Conservation (phyloP, 495 filamentous ascomycete genomes). For the Geopyxis carbonaria region DNA sequence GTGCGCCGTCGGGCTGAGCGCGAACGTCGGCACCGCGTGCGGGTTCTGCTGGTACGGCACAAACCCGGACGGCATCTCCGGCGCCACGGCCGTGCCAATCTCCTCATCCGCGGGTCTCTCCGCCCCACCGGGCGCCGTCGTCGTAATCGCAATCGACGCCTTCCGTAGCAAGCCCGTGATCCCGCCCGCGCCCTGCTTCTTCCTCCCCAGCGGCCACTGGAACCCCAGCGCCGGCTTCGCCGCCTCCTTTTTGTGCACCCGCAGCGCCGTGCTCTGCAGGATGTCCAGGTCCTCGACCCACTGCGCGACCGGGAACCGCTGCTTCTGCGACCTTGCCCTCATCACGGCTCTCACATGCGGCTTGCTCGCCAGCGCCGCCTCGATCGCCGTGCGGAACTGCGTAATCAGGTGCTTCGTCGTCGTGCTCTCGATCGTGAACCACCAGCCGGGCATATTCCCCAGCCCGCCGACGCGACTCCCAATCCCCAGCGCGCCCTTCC, state of each 20-base stretch:
- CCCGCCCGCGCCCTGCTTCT: background rate
- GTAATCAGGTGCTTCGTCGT: conserved; percentile 51
- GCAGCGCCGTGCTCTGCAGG: conserved; percentile 36
- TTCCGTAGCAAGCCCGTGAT: no score
- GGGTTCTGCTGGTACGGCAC: no score
- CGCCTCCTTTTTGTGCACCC: no score
- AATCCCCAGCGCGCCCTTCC: conserved; percentile 61
- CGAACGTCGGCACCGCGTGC: conserved; percentile 11
- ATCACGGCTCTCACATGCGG: conserved; percentile 43
- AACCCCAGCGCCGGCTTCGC: no score
- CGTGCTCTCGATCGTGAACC: conserved; percentile 53
- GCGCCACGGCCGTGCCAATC: no score
- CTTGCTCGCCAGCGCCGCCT: conserved; percentile 47
- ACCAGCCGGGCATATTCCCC: conserved; percentile 68
- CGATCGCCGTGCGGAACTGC: conserved; percentile 55
- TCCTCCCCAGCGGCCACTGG: no score
- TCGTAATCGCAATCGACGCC: no score
- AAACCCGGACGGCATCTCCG: no score
- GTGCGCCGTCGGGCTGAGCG: conserved; percentile 14
- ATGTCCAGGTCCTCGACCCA: conserved; percentile 48
- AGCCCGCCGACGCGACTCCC: conserved; percentile 51
- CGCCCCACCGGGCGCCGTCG: no score
- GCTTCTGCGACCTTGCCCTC: conserved; percentile 55
- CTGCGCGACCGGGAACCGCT: conserved; percentile 57
- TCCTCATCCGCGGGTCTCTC: no score